These are phyloP conservation scores for Xerocomus potaroensis DNA, from an alignment of 768 basidiomycete genomes.

Conservation along the genomic window DNA sequence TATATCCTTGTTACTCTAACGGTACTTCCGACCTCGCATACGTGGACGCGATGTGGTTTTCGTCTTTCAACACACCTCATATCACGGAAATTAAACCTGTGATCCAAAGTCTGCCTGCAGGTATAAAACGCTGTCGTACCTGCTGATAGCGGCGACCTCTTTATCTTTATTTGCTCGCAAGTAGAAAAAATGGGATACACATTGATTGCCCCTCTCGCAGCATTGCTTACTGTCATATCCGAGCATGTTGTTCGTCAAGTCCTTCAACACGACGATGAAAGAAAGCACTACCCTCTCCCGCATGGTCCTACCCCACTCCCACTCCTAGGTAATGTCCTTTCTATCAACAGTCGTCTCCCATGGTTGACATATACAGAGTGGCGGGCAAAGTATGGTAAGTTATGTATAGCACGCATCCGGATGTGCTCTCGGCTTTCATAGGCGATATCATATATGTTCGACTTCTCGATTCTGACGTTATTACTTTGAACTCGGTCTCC, in stretches of 20 bases:
- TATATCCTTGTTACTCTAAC: no score
- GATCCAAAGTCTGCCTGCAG: no score
- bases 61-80: no score
- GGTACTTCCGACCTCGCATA: no score
- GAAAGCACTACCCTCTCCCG: slow-evolving; percentile 12
- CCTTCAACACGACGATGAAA: slow-evolving; percentile 4
- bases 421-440: not conserved
- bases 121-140: no score
- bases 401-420: not conserved
- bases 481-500: not conserved
- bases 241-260: not conserved
- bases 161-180: no score
- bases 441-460: not conserved
- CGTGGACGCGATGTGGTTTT: no score
- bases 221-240: no score
- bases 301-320: slow-evolving; percentile 20
- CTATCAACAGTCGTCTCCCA: slow-evolving; percentile 2
- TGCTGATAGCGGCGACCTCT: no score
- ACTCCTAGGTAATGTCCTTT: slow-evolving; percentile 15
- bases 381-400: not conserved
- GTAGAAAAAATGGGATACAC: no score
- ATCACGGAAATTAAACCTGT: no score
- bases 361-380: slow-evolving; percentile 1
- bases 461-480: not conserved
- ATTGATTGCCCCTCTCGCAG: no score